These are phyloP conservation scores for Phaeomoniella chlamydospora DNA, from an alignment of 2,329 filamentous ascomycete genomes.

Conservation along the genomic window DNA sequence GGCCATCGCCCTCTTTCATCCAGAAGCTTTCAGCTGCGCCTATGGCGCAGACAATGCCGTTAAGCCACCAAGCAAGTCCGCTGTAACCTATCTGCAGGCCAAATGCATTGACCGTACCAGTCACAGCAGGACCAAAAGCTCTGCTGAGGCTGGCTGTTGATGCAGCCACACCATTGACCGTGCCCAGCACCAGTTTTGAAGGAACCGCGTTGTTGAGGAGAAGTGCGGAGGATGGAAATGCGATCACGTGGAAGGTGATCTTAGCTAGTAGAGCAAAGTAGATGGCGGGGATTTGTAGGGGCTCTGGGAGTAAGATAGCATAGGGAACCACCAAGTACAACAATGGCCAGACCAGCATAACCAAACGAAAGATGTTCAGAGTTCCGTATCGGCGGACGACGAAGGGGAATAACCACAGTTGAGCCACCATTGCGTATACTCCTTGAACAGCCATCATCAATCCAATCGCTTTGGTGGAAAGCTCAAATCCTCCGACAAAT, in stretches of 20 bases:
- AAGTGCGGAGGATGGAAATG: conserved; percentile 81
- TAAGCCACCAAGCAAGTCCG: conserved; percentile 87
- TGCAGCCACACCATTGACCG: conserved; percentile 82
- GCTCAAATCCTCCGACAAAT: conserved; percentile 74
- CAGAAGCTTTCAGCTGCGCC: conserved; percentile 63
- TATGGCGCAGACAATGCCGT: conserved; percentile 57
- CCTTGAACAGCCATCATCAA: conserved; percentile 81
- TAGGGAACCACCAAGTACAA: conserved; percentile 85
- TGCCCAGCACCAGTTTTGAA: conserved; percentile 70
- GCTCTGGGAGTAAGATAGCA: conserved; percentile 64
- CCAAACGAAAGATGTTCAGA: conserved; percentile 66
- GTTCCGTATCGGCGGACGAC: conserved; percentile 63
- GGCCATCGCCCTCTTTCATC: conserved; percentile 51
- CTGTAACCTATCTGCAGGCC: conserved; percentile 72
- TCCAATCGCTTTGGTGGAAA: conserved; percentile 72
- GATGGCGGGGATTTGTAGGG: conserved; percentile 57
- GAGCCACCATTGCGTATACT: conserved; percentile 74
- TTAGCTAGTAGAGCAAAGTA: conserved; percentile 76
- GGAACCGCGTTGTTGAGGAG: conserved; percentile 80
- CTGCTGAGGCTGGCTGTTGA: conserved; percentile 81
- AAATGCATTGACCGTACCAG: conserved; percentile 68
- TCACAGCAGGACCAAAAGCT: conserved; percentile 77
- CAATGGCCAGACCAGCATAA: conserved; percentile 70
- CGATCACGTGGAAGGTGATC: conserved; percentile 80
- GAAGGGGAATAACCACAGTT: conserved; percentile 69